A percentile compares a stretch with the other conserved stretches of the same genome.
Conservation (phyloP, 306 rosid species). For the Prinsepia uniflora region DNA sequence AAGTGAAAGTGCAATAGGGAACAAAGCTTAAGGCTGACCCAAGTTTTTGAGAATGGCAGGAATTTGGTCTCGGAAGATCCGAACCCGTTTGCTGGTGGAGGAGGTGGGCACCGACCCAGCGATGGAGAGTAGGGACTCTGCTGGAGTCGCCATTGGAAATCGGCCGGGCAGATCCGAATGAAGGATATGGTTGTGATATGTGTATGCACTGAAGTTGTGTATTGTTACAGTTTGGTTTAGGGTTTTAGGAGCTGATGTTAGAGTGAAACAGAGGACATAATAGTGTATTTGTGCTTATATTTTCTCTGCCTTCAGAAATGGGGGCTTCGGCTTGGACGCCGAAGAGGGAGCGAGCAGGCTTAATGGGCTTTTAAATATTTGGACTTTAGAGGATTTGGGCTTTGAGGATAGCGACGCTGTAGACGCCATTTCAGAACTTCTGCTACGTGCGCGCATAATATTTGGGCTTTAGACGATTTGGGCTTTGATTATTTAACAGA, state of each 20-base stretch:
- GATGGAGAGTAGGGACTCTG: constrained; percentile 52
- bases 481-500: no score
- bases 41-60: constrained; percentile 43
- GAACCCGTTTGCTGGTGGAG: constrained; percentile 62
- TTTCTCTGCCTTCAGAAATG: neutral
- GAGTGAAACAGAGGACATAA: neutral
- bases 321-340: neutral
- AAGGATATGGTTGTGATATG: constrained; percentile 12
- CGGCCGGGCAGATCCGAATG: constrained; percentile 28
- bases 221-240: constrained; percentile 24
- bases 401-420: no score
- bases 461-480: no score
- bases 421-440: no score
- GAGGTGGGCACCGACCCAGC: constrained; percentile 56
- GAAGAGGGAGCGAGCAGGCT: neutral
- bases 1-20: neutral
- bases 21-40: constrained; percentile 40
- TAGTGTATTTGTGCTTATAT: neutral
- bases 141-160: constrained; percentile 58
- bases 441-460: no score
- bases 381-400: neutral
- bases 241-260: constrained; percentile 30
- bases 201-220: neutral
- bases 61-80: constrained; percentile 65
- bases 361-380: neutral